phyloP scores from a whole-genome alignment of 1,284 basidiomycete species.

The Xanthoconium separans region DNA sequence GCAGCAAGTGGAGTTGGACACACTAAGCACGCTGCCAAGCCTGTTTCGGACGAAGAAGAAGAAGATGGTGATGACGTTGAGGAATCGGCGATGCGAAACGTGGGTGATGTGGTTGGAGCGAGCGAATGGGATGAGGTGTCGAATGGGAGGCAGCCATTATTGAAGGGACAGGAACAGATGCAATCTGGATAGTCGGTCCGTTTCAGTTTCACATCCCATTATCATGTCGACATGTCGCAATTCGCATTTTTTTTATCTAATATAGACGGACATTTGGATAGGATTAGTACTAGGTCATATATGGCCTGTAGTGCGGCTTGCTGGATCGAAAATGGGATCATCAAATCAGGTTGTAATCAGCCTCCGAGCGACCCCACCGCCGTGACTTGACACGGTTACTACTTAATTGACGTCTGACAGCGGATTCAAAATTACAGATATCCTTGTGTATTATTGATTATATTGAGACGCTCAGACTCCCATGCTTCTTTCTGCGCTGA shows the following conservation, averaged over 20 bases:
- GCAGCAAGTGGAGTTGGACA: slow-evolving; percentile 51
- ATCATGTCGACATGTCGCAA: slow-evolving; percentile 21
- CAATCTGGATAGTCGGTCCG: slow-evolving; percentile 30
- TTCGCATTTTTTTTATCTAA: slow-evolving; percentile 32
- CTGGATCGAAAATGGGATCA: too few species aligned
- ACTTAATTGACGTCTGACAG: too few species aligned
- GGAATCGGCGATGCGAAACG: slow-evolving; percentile 7
- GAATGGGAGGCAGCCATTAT: slow-evolving; percentile 25
- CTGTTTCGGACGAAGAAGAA: slow-evolving; percentile 25
- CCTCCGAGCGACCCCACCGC: slow-evolving; percentile 7
- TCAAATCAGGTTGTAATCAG: slow-evolving; percentile 21
- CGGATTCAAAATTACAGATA: slow-evolving; percentile 26
- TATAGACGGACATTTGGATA: slow-evolving; percentile 37
- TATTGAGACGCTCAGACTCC: slow-evolving; percentile 2
- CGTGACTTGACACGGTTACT: too few species aligned
- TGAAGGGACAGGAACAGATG: slow-evolving; percentile 23
- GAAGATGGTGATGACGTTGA: slow-evolving; percentile 40
- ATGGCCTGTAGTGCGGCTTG: slow-evolving; percentile 32
- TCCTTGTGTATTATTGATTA: neutral
- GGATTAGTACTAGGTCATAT: slow-evolving; percentile 17
- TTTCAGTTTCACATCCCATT: slow-evolving; percentile 17
- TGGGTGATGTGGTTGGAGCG: slow-evolving; percentile 20
- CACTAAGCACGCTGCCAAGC: slow-evolving; percentile 30
- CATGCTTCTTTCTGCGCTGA: slow-evolving; percentile 14
- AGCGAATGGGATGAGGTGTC: slow-evolving; percentile 34